Conservation (phyloP, 108 stramenopile genomes). For the Cafeteria roenbergensis region DNA sequence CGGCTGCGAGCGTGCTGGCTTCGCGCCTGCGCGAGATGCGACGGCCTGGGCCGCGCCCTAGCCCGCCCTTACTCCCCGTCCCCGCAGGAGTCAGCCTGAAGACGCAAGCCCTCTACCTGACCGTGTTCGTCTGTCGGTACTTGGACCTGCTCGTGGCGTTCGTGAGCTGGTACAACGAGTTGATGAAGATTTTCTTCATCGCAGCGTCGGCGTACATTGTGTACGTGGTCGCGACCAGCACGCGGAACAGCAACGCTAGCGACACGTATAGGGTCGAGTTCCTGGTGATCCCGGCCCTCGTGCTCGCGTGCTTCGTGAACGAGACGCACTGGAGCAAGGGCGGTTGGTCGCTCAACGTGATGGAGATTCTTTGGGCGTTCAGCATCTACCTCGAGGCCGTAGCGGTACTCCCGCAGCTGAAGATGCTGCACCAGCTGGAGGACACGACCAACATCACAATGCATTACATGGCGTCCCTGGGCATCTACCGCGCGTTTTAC, state of each 20-base stretch:
- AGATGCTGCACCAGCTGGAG: slow-evolving; percentile 83
- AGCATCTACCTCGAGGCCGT: slow-evolving; percentile 83
- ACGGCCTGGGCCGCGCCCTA: too few relatives aligned
- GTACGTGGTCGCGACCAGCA: slow-evolving; percentile 86
- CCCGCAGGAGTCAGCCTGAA: slow-evolving; percentile 82
- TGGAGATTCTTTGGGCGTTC: slow-evolving; percentile 80
- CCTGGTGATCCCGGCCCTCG: slow-evolving; percentile 75
- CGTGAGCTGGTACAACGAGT: slow-evolving; percentile 74
- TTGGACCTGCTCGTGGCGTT: slow-evolving; percentile 30
- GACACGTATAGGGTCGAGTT: slow-evolving; percentile 86
- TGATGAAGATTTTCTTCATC: slow-evolving; percentile 90
- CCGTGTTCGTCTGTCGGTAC: slow-evolving; percentile 75
- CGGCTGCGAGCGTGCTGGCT: too few relatives aligned
- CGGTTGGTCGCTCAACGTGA: slow-evolving; percentile 10
- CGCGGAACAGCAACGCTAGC: slow-evolving; percentile 67
- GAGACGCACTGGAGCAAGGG: slow-evolving; percentile 47
- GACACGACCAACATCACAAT: slow-evolving; percentile 94
- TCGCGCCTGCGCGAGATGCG: too few relatives aligned
- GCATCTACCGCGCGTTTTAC: slow-evolving; percentile 85
- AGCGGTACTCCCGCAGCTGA: slow-evolving; percentile 89
- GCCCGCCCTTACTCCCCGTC: too few relatives aligned
- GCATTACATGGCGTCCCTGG: slow-evolving; percentile 93
- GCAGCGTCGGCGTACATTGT: slow-evolving; percentile 73
- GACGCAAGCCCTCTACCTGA: slow-evolving; percentile 91
- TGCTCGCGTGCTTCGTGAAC: slow-evolving; percentile 61